Evolutionary conservation across 805 yeast species (phyloP).

Genomic region (Kockiozyma suomiensis): DNA sequence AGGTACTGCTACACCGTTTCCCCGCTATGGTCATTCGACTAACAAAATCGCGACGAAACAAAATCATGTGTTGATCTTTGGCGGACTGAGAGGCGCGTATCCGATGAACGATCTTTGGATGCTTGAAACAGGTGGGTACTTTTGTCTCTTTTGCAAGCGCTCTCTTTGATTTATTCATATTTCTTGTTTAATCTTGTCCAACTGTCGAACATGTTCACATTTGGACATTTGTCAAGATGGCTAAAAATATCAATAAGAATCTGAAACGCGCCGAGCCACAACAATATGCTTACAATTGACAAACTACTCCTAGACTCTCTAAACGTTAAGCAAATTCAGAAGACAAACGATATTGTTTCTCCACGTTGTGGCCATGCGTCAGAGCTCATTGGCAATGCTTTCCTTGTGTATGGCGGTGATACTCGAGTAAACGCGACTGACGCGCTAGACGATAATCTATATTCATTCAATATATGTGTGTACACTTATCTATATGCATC

Average conservation of each 20-base stretch:
- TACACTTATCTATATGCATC: neutral
- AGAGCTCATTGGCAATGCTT: constrained; percentile 90
- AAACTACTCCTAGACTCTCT: constrained; percentile 38
- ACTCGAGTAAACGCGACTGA: constrained; percentile 55
- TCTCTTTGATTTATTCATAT: neutral
- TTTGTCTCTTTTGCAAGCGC: constrained; percentile 17
- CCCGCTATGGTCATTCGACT: constrained; percentile 83
- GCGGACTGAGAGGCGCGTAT: constrained; percentile 83
- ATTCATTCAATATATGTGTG: constrained; percentile 68
- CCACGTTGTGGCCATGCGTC: constrained; percentile 97
- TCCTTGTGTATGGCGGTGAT: constrained; percentile 94
- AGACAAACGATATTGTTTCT: constrained; percentile 66
- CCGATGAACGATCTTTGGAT: constrained; percentile 96
- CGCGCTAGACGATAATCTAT: constrained; percentile 81
- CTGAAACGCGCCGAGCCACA: neutral
- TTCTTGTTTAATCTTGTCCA: neutral
- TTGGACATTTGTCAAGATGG: neutral
- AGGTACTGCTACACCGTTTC: constrained; percentile 61
- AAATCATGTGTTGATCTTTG: constrained; percentile 85
- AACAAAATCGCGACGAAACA: constrained; percentile 74
- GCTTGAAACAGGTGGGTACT: constrained; percentile 55
- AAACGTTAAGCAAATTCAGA: constrained; percentile 33
- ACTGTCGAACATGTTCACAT: neutral
- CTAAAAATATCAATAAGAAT: neutral
- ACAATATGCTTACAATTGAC: neutral